A percentile compares a stretch with the other conserved stretches of the same genome.
Conservation (phyloP, 192 early-diverging fungal genomes). For the Funneliformis geosporum region DNA sequence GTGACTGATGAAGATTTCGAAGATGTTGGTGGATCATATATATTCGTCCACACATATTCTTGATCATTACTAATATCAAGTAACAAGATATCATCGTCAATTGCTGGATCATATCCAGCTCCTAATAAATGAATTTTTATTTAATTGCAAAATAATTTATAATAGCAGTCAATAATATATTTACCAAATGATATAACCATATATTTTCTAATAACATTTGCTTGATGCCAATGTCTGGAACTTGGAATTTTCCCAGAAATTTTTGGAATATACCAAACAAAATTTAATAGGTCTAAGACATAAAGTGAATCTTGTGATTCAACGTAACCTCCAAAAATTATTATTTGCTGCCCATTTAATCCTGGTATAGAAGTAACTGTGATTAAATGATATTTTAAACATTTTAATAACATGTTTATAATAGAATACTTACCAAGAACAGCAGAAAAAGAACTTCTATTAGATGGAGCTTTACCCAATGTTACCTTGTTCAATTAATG, state of each 20-base stretch:
- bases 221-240: not conserved
- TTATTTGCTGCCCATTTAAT: not conserved
- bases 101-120: too few relatives aligned
- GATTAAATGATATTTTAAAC: too few relatives aligned
- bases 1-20: too few relatives aligned
- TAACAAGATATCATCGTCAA: not conserved
- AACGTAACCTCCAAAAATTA: not conserved
- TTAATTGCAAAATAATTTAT: too few relatives aligned
- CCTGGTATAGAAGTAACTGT: too few relatives aligned
- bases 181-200: not conserved
- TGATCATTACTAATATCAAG: not conserved
- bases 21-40: too few relatives aligned
- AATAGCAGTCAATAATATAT: not conserved
- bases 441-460: not conserved
- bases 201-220: not conserved
- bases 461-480: not conserved
- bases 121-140: too few relatives aligned
- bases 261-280: not conserved
- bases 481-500: not conserved
- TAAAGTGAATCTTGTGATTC: not conserved
- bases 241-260: not conserved
- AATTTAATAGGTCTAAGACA: not conserved
- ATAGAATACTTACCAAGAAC: not conserved
- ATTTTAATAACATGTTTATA: too few relatives aligned
- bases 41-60: not conserved